Conservation (phyloP, 1,139 yeast species). For the Pneumocystis sp. region DNA sequence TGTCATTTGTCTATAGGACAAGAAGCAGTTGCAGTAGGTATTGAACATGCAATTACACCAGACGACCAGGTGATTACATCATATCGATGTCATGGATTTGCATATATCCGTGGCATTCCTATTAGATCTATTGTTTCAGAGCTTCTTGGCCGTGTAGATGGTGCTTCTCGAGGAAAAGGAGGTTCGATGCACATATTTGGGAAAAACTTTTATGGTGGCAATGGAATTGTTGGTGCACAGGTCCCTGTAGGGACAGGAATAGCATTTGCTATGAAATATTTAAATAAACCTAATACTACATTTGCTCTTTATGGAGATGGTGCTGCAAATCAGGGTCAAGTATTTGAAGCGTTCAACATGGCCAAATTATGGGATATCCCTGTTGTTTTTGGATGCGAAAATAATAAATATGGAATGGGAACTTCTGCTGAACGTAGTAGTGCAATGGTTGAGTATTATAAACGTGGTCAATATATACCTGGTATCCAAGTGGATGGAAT, state of each 20-base stretch:
- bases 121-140: slow-evolving; percentile 86
- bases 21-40: slow-evolving; percentile 97
- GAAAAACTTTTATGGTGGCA: slow-evolving; percentile 92
- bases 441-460: slow-evolving; percentile 90
- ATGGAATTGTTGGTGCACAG: slow-evolving; percentile 99
- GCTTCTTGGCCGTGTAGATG: slow-evolving; percentile 89
- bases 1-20: slow-evolving; percentile 97
- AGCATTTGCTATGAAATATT: slow-evolving; percentile 93
- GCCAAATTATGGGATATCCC: slow-evolving; percentile 98
- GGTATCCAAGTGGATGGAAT: slow-evolving; percentile 97
- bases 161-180: slow-evolving; percentile 95
- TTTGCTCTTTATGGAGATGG: slow-evolving; percentile 96
- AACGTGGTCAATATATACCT: slow-evolving; percentile 98
- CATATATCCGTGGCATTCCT: slow-evolving; percentile 87
- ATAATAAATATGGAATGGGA: slow-evolving; percentile 99
- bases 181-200: slow-evolving; percentile 99
- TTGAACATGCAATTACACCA: slow-evolving; percentile 78
- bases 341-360: slow-evolving; percentile 94
- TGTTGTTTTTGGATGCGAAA: slow-evolving; percentile 87
- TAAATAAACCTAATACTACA: slow-evolving; percentile 63
- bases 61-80: slow-evolving; percentile 87
- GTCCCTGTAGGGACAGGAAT: slow-evolving; percentile 96
- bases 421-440: slow-evolving; percentile 94
- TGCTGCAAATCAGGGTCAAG: slow-evolving; percentile 98
- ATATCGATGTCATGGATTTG: slow-evolving; percentile 94